Percentiles rank a stretch among this genome's conserved stretches.
Conservation (phyloP, 441 rosid genomes). For the Pelargonium cotyledonis region DNA sequence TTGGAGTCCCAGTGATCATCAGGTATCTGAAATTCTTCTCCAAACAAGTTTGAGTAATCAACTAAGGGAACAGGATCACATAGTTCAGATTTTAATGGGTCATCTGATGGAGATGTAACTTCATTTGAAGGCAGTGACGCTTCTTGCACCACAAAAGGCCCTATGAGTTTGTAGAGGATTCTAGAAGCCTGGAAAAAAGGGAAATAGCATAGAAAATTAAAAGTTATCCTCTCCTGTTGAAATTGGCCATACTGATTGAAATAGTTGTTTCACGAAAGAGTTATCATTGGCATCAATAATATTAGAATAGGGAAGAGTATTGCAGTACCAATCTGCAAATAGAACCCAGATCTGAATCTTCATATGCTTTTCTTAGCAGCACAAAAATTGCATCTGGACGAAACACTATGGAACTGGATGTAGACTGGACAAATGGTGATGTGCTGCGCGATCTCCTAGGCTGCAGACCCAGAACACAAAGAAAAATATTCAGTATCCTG, state of each 20-base stretch:
- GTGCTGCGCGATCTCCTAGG: slow-evolving; percentile 63
- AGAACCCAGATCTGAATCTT: slow-evolving; percentile 53
- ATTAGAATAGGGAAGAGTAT: slow-evolving; percentile 16
- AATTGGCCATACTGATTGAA: slow-evolving; percentile 13
- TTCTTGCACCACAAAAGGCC: slow-evolving; percentile 43
- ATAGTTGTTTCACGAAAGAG: slow-evolving; percentile 1
- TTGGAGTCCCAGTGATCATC: slow-evolving; percentile 50
- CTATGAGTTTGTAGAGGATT: slow-evolving; percentile 52
- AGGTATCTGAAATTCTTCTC: slow-evolving; percentile 58
- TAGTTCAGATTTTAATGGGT: slow-evolving; percentile 38
- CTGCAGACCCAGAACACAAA: slow-evolving; percentile 34
- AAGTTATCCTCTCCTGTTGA: slow-evolving; percentile 14
- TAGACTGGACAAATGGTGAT: slow-evolving; percentile 35
- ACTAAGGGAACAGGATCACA: slow-evolving; percentile 31
- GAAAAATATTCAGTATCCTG: slow-evolving; percentile 13
- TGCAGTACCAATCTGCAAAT: slow-evolving; percentile 59
- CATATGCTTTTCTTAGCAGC: slow-evolving; percentile 63
- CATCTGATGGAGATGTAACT: slow-evolving; percentile 37
- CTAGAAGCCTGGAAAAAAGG: slow-evolving; percentile 51
- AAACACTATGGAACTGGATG: slow-evolving; percentile 50
- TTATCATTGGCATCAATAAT: slow-evolving; percentile 12
- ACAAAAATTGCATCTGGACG: slow-evolving; percentile 59
- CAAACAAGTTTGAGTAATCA: slow-evolving; percentile 71
- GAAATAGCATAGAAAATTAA: slow-evolving; percentile 22
- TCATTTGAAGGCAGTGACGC: slow-evolving; percentile 27